Base-by-base conservation (phyloP, 805 yeast genomes). In the Wickerhamiella azymoides region DNA sequence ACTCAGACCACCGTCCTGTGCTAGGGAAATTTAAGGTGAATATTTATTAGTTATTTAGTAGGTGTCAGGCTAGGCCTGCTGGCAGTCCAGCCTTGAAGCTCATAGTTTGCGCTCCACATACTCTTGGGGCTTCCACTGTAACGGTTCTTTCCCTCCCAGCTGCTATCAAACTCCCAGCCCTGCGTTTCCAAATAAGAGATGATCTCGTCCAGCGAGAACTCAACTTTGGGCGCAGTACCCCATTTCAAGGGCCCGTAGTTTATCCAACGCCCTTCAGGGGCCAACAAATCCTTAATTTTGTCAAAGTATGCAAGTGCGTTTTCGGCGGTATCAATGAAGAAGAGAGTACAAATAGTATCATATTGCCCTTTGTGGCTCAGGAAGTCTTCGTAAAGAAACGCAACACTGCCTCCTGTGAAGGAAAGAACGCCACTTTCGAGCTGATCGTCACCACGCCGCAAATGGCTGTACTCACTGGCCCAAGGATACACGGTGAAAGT, bases 1-100 rank as follows among this genome's bases (percentile, higher is more conserved):
- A 83, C 54, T 84, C 95, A 0, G 98, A 89, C 57, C 98, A 89
- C 61, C 67, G 93, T 40, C 96, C 97, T 0, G 96, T 89, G 24
- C 78, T 83, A 4, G 75, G 35, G 9, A 36, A 36, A 27, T 18
- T 18, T 19, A 16, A 10, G 10, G 14, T 36, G 19, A 28, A 21
- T 30, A n/a, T 27, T 27, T 27, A 27, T 27, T 27, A 27, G 30
- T 10, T 27, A 27, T 5, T 10, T 10, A 21, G 4, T 21, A 27
- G 6, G 8, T 30, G 9, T 5, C 3, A 17, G 10, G 2, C 17
- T 2, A 17, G 10, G 2, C 17, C 5, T 16, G 2, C 16, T 42
- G 2, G 49, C 49, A 8, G 10, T 13, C 49, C 48, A 55, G 5
- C 63, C 63, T 14, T 48, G 47, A 3, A 60, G 41, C 11, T 50